These are phyloP conservation scores for Theileria luwenshuni DNA, from an alignment of 169 alveolate species.

Conservation along the genomic window DNA sequence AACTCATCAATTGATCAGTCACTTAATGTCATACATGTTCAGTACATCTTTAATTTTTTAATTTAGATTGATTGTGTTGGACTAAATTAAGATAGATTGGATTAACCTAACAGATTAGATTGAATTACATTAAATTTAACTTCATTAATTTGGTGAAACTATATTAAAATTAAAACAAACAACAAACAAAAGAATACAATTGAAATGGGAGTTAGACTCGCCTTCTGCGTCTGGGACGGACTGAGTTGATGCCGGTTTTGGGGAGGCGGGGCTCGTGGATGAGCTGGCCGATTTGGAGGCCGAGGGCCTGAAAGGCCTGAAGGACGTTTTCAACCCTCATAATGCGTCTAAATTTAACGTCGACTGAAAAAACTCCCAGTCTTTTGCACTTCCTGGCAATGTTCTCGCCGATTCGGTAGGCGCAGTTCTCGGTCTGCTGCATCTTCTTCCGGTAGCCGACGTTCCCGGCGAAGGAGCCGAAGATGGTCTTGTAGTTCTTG, in stretches of 20 bases:
- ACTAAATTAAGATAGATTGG: no score
- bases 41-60: no score
- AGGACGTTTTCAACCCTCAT: conserved; percentile 81
- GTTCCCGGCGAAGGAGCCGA: conserved; percentile 84
- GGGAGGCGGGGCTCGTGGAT: conserved; percentile 86
- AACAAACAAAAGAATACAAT: no score
- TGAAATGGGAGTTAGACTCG: conserved; percentile 81
- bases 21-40: no score
- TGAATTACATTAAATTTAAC: no score
- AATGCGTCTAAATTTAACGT: conserved; percentile 81
- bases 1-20: no score
- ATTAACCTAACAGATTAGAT: no score
- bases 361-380: conserved; percentile 80
- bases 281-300: conserved; percentile 78
- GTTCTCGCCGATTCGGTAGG: conserved; percentile 84
- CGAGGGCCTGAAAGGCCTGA: conserved; percentile 84
- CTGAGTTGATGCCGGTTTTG: conserved; percentile 80
- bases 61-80: no score
- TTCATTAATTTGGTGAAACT: no score
- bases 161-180: no score
- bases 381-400: conserved; percentile 85
- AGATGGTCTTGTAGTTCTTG: conserved; percentile 76
- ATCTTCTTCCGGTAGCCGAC: conserved; percentile 81
- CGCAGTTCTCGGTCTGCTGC: conserved; percentile 82
- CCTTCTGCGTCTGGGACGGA: conserved; percentile 82